Evolutionary conservation across 257 asterid species (phyloP), one percentile per base, ranked within the genome.

Genomic region (Nicotiana tabacum): DNA sequence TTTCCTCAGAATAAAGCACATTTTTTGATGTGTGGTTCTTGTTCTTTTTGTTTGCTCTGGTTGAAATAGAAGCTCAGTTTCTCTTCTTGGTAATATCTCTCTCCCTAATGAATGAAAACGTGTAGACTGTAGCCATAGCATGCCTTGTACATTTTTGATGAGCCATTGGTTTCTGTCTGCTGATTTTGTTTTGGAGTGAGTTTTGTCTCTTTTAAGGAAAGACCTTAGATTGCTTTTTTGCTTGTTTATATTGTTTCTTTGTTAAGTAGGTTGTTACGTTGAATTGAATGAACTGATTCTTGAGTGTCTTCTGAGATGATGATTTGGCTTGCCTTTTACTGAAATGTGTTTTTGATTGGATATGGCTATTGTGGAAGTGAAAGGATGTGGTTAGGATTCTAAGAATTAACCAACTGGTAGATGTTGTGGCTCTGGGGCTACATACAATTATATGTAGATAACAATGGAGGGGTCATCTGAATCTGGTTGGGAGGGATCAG

Each of bases 391-490:
- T 70, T 53, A 84, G 39, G 82, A 80, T 82, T 77, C 77, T 51
- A 81, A 68, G 85, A 82, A 81, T 82, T 84, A 66, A 67, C 82
- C 57, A 82, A 68, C 83, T 78, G 24, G 57, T 77, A 79, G 82
- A 72, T 81, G 68, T 70, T 78, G 35, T 86, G 81, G 83, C 82
- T 82, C n/a, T 83, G 85, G 86, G 88, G 83, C 56, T 87, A 74
- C 91, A 83, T 81, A 88, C 67, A 60, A 77, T 62, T 66, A 60
- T 88, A 77, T 89, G 87, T 84, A 86, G 89, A 62, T 90, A 89
- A 60, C 80, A 82, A 91, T 93, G 99, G 98, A 93, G 83, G 97
- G 98, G 72, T 94, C 98, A 48, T 93, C 98, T 66, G 97, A 90
- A 85, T 94, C 93, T 77, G 91, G 86, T 77, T 92, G 98, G 97